phyloP scores from a whole-genome alignment of 2,329 filamentous ascomycete species.

The Aureobasidium sp. region DNA sequence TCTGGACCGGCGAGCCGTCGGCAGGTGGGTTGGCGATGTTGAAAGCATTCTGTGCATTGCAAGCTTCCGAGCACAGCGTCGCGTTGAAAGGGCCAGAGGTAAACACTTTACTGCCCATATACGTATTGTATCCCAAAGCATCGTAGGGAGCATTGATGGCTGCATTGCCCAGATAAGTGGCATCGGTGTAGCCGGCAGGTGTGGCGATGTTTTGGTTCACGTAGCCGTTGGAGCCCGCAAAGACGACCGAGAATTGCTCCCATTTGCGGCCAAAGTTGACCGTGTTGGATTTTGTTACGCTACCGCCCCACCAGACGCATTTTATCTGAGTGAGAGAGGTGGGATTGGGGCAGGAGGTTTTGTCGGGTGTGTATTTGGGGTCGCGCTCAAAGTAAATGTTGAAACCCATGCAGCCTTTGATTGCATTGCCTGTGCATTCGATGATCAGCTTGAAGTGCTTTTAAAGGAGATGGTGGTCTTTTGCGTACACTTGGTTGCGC shows the following conservation, averaged over 20 bases:
- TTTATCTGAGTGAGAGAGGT: slow-evolving; percentile 28
- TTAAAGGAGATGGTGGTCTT: not conserved
- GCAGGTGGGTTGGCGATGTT: slow-evolving; percentile 18
- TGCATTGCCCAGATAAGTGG: slow-evolving; percentile 19
- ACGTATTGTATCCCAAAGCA: slow-evolving; percentile 24
- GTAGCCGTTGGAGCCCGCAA: slow-evolving; percentile 19
- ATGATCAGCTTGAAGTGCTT: no score
- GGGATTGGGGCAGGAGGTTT: slow-evolving; percentile 30
- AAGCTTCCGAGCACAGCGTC: slow-evolving; percentile 27
- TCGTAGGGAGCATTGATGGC: slow-evolving; percentile 26
- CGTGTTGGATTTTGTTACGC: slow-evolving; percentile 25
- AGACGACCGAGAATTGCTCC: slow-evolving; percentile 17
- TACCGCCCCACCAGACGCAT: slow-evolving; percentile 31
- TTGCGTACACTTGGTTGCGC: slow-evolving; percentile 4
- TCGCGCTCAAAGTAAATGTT: slow-evolving; percentile 21
- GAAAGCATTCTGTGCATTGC: slow-evolving; percentile 20
- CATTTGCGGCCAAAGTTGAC: slow-evolving; percentile 23
- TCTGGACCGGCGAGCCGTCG: not conserved
- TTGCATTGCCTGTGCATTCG: not conserved
- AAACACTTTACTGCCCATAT: slow-evolving; percentile 26
- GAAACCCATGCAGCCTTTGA: slow-evolving; percentile 17
- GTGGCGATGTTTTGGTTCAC: slow-evolving; percentile 12
- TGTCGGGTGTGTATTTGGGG: slow-evolving; percentile 26
- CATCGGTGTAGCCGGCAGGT: slow-evolving; percentile 19
- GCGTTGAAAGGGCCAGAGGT: slow-evolving; percentile 28